phyloP scores from a whole-genome alignment of 1,139 yeast species.

The Pichia sp. region DNA sequence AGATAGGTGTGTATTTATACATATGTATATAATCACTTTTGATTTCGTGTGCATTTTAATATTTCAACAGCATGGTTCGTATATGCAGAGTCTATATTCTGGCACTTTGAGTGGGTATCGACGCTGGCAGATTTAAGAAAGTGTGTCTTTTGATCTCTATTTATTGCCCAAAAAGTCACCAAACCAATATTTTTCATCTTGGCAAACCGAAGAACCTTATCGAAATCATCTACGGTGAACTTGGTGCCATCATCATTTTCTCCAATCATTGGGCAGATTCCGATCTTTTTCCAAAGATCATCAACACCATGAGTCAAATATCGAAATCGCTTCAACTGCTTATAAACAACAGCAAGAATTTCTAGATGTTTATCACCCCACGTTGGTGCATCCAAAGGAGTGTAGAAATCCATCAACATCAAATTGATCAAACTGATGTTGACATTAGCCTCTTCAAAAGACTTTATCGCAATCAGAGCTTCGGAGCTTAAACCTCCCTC shows the following conservation, averaged over 20 bases:
- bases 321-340: neutral
- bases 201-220: slow-evolving; percentile 20
- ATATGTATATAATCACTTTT: neutral
- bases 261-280: slow-evolving; percentile 33
- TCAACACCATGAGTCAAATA: neutral
- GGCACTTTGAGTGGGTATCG: slow-evolving; percentile 19
- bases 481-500: slow-evolving; percentile 23
- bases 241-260: slow-evolving; percentile 28
- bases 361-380: slow-evolving; percentile 29
- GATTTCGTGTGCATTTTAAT: neutral
- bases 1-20: neutral
- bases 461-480: slow-evolving; percentile 17
- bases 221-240: slow-evolving; percentile 25
- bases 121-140: slow-evolving; percentile 13
- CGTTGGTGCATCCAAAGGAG: slow-evolving; percentile 19
- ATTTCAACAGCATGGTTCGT: slow-evolving; percentile 9
- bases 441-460: slow-evolving; percentile 13
- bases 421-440: slow-evolving; percentile 20
- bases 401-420: slow-evolving; percentile 32
- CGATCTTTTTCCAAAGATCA: slow-evolving; percentile 24
- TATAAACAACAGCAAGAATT: slow-evolving; percentile 17
- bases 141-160: slow-evolving; percentile 26
- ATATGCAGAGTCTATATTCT: slow-evolving; percentile 21
- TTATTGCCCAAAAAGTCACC: slow-evolving; percentile 31
- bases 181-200: slow-evolving; percentile 21